Evolutionary conservation across 1,139 yeast genomes (phyloP), one percentile per base, ranked within the genome.

Genomic region (Candida sojae): DNA sequence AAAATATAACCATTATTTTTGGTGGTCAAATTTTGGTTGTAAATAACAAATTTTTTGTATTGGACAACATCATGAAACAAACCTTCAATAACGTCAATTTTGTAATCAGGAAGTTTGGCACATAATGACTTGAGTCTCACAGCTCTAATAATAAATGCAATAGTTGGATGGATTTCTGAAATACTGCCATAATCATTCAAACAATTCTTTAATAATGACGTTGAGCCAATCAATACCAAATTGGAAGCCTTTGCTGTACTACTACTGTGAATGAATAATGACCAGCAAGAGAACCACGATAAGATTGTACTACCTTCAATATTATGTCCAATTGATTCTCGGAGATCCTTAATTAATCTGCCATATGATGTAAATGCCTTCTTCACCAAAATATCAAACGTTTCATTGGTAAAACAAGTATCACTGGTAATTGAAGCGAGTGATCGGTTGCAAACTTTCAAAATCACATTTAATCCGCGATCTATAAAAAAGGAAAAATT

Each of bases 401-500:
- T 72, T n/a, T 58, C 58, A 41, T 57, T 57, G 31, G 67, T 68
- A 52, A 67, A 72, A 45, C 61, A 61, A 25, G 64, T 61, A 6
- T 39, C 48, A 42, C 51, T 52, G 26, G 53, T 50, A 11, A 48
- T 53, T 9, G 57, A 50, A 11, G 50, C 46, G 26, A 53, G 47
- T 23, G 54, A 46, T 32, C 52, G 48, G 39, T 53, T 48, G 34
- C 57, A 50, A 26, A 51, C 54, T 41, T 64, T 66, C 40, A 73
- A 55, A 12, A 74, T 53, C 3, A 70, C 62, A 46, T 69, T 73
- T 40, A 73, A 59, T 0, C 76, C 63, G 42, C 73, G 63, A 49
- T 73, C 79, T 58, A 73, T 63, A 49, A 73, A 66, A 49, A 71
- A 73, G 2, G 65, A 59, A 51, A 65, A 70, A 48, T 67, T 70